Conservation (phyloP, 1,284 basidiomycete species). For the Ganoderma sinense region DNA sequence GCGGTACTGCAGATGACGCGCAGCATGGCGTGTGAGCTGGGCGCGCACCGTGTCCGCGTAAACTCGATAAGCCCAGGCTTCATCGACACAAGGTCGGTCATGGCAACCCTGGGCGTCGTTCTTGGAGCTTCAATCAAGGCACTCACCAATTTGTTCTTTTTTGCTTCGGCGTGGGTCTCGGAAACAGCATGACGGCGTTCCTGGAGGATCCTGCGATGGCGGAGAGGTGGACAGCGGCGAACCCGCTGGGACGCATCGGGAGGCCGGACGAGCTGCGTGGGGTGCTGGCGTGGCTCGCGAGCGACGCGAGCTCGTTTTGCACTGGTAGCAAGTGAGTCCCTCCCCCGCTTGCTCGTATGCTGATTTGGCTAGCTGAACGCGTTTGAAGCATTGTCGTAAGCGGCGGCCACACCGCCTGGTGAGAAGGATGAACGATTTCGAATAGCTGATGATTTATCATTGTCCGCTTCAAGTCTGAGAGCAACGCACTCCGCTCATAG, state of each 20-base stretch:
- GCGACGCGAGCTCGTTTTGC: slow-evolving; percentile 59
- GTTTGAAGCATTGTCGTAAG: neutral
- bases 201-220: neutral
- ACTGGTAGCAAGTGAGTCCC: slow-evolving; percentile 37
- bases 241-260: slow-evolving; percentile 78
- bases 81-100: slow-evolving; percentile 59
- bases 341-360: too few relatives aligned
- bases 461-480: too few relatives aligned
- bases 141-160: neutral
- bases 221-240: slow-evolving; percentile 34
- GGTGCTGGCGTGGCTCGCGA: slow-evolving; percentile 76
- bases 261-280: slow-evolving; percentile 78
- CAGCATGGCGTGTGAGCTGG: slow-evolving; percentile 86
- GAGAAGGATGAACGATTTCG: neutral
- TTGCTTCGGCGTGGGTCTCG: neutral
- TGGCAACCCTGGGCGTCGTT: slow-evolving; percentile 44
- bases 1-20: slow-evolving; percentile 84
- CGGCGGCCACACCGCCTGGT: neutral
- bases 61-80: slow-evolving; percentile 79
- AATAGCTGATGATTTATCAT: neutral
- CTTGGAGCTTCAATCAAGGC: neutral
- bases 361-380: neutral
- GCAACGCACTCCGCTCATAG: too few relatives aligned
- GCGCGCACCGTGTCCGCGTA: slow-evolving; percentile 72
- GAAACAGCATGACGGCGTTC: neutral